Base-by-base conservation (phyloP, 768 basidiomycete species). In the Lyophyllum shimeji region DNA sequence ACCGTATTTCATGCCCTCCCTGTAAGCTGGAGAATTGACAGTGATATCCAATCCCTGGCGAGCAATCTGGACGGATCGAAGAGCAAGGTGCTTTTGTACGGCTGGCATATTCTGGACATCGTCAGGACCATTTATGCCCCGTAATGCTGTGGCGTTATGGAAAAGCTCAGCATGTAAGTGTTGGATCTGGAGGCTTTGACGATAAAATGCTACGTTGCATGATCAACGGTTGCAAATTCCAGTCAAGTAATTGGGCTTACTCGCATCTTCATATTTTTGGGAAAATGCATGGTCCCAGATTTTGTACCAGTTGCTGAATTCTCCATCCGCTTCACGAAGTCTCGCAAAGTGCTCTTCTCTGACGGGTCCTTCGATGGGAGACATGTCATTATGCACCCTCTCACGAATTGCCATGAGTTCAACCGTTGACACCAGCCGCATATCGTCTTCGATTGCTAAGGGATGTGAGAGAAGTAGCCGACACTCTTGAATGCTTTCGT, bases 1-100 rank as follows among this genome's bases (percentile, higher is more conserved):
- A 90, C 93, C 91, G 65, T 93, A 97, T 77, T 88, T 90, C 83
- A 98, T 88, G 18, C 93, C 93, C 67, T 93, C 90, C 56, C 93
- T 78, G 65, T 98, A 98, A 25, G 89, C 81, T 2, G 86, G 84
- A 2, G 87, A 89, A 46, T 86, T 87, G 33, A 95, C 83, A 7
- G 93, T 95, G 52, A 95, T 92, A 49, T 95, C 90, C 50, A 96
- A 67, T 29, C 87, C 87, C 66, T 85, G 79, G 43, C 84, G 81
- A 18, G 94, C 94, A 62, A 93, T 91, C 51, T 84, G 76, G 62
- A 97, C 92, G 15, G 94, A 93, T 48, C 85, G 79, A 55, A 93
- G 76, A 7, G 93, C 93, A 23, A 97, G 76, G 7, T 89, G 83
- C 57, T 84, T 78, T 71, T 97, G 95, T 18, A 82, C 80, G 11